Evolutionary conservation across 1,284 basidiomycete species (phyloP), one percentile per base, ranked within the genome.

Genomic region (Puccinia triticina): DNA sequence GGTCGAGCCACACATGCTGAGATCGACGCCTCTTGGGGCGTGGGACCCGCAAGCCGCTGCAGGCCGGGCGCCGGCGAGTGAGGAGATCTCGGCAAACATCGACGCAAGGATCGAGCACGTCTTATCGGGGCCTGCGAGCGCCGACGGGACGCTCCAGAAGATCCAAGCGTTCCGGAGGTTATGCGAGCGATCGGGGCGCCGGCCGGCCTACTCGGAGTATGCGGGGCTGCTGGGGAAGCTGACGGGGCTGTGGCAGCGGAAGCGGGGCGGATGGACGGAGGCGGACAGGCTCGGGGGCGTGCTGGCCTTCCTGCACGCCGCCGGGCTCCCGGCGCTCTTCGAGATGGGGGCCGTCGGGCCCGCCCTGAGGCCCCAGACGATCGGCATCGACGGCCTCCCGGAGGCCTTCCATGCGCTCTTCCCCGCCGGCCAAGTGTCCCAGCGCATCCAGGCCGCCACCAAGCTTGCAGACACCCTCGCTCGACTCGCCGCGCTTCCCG

Each of bases 401-500:
- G 48, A 48, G 14, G 77, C 77, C 21, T 78, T 78, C 66, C 7
- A 21, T 4, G 21, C 61, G 0, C 50, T 78, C 37, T 78, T 69
- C 46, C 66, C 77, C 23, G 10, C 34, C n/a, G 26, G 29, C 1
- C 61, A 77, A 66, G 61, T 48, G 12, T 23, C 18, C 11, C 48
- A 69, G 12, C 53, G 77, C 8, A 3, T 78, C n/a, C 32, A 50
- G 32, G 64, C n/a, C 5, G 77, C 66, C 21, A 43, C 53, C 37
- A 50, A 21, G 10, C n/a, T 78, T 14, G 43, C 32, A 18, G n/a
- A 37, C 12, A 34, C 26, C 14, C 43, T 78, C 23, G 12, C 40
- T 0, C 26, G 61, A 34, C 46, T 78, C 40, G 57, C 32, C 18
- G 21, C 14, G 10, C 21, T 46, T 50, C 32, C 57, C 14, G 40